Conservation (phyloP, 768 basidiomycete species). For the Chalciporus chontae region DNA sequence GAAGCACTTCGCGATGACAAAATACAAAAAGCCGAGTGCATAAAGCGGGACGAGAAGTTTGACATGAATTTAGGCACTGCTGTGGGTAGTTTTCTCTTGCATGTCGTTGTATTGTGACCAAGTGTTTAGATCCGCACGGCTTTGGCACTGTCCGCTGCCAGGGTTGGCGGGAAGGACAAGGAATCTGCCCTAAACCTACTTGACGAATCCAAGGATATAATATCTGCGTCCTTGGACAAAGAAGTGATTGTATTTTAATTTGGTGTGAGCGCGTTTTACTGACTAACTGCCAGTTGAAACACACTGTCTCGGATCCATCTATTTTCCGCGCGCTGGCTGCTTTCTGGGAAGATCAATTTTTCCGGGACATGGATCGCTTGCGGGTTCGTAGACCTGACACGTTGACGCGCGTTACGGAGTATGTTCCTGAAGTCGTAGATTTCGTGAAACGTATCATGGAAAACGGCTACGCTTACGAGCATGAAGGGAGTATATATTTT, state of each 20-base stretch:
- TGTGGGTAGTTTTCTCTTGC: slow-evolving; percentile 41
- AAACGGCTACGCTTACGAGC: slow-evolving; percentile 75
- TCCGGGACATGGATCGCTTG: slow-evolving; percentile 88
- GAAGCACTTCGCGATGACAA: slow-evolving; percentile 46
- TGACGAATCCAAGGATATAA: slow-evolving; percentile 71
- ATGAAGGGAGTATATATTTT: slow-evolving; percentile 88
- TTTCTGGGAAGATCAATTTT: slow-evolving; percentile 88
- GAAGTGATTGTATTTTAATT: slow-evolving; percentile 45
- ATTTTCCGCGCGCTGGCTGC: slow-evolving; percentile 80
- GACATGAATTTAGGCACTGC: slow-evolving; percentile 82
- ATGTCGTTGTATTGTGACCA: slow-evolving; percentile 11
- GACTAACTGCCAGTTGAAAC: slow-evolving; percentile 52
- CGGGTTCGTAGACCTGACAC: slow-evolving; percentile 85
- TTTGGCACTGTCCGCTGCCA: slow-evolving; percentile 53
- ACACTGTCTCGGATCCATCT: slow-evolving; percentile 80
- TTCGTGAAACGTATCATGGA: slow-evolving; percentile 83
- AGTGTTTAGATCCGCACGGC: slow-evolving; percentile 43
- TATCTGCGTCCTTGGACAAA: slow-evolving; percentile 69
- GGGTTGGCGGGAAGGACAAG: slow-evolving; percentile 37
- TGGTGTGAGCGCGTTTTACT: neutral
- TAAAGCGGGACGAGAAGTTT: slow-evolving; percentile 87
- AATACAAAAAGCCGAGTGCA: slow-evolving; percentile 65
- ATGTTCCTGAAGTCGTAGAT: slow-evolving; percentile 88
- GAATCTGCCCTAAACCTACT: slow-evolving; percentile 58
- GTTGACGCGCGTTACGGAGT: slow-evolving; percentile 94